Conservation (phyloP, 768 basidiomycete genomes). For the Rhodocollybia butyracea region DNA sequence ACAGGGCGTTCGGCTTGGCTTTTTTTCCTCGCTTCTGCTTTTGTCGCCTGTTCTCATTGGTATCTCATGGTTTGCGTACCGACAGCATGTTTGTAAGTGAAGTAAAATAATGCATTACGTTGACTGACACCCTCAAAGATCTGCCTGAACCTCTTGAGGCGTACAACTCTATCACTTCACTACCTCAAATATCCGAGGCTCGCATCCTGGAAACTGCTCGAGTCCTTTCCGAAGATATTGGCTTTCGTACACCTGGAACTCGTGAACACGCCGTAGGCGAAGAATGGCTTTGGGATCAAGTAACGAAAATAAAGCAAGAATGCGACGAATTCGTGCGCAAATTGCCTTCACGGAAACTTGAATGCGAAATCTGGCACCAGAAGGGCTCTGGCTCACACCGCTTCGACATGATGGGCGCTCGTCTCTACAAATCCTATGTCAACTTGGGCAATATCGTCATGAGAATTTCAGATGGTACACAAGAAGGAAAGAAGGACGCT, state of each 20-base stretch:
- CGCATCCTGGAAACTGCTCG: conserved; percentile 62
- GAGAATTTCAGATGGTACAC: conserved; percentile 77
- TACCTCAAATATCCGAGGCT: conserved; percentile 71
- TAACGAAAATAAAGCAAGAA: conserved; percentile 52
- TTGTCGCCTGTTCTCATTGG: conserved; percentile 3
- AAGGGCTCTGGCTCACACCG: conserved; percentile 85
- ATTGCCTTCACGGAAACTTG: conserved; percentile 51
- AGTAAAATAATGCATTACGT: background rate
- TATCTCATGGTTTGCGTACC: background rate
- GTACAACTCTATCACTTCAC: conserved; percentile 48
- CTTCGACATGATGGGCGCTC: conserved; percentile 89
- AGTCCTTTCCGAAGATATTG: conserved; percentile 80
- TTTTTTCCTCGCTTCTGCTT: background rate
- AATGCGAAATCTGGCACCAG: conserved; percentile 92
- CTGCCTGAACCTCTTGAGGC: conserved; percentile 4
- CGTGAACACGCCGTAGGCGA: conserved; percentile 85
- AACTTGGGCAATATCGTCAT: conserved; percentile 88
- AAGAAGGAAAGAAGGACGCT: conserved; percentile 72
- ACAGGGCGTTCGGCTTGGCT: too few relatives aligned
- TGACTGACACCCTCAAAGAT: background rate
- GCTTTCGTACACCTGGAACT: conserved; percentile 90
- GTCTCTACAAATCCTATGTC: conserved; percentile 83
- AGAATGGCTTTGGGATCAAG: conserved; percentile 72
- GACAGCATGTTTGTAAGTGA: conserved; percentile 1
- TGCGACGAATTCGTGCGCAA: conserved; percentile 54